Evolutionary conservation across 257 asterid genomes (phyloP).

Genomic region (Mentha longifolia): DNA sequence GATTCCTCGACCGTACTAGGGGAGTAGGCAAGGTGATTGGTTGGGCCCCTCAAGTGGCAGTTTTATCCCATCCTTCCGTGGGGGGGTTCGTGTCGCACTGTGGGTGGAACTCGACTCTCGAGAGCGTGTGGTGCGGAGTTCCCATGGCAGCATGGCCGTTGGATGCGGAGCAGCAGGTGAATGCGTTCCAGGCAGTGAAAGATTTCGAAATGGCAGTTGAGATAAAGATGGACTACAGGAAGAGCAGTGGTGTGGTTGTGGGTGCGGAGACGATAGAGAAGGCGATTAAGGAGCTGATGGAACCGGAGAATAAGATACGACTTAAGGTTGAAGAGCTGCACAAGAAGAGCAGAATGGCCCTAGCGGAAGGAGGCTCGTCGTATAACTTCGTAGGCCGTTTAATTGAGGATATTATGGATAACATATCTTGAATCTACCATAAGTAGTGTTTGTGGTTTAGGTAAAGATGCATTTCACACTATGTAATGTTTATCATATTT

Average conservation of each 20-base stretch:
- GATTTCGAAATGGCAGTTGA: slow-evolving; percentile 43
- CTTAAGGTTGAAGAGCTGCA: slow-evolving; percentile 23
- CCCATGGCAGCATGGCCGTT: slow-evolving; percentile 52
- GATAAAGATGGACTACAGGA: slow-evolving; percentile 41
- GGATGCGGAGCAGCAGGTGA: slow-evolving; percentile 45
- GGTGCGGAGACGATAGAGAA: slow-evolving; percentile 27
- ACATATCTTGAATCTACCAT: neutral
- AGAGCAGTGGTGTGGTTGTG: slow-evolving; percentile 4
- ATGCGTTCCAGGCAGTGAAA: slow-evolving; percentile 45
- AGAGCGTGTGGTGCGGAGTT: slow-evolving; percentile 51
- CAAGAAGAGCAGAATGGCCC: slow-evolving; percentile 25
- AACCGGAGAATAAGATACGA: slow-evolving; percentile 21
- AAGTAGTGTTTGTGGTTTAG: no score
- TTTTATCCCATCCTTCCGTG: slow-evolving; percentile 41
- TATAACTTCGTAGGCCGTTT: slow-evolving; percentile 20
- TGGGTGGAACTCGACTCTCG: slow-evolving; percentile 51
- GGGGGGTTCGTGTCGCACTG: slow-evolving; percentile 59
- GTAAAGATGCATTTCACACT: no score
- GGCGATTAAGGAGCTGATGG: slow-evolving; percentile 37
- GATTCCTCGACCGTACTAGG: slow-evolving; percentile 37
- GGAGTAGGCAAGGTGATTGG: slow-evolving; percentile 46
- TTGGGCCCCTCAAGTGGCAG: slow-evolving; percentile 49
- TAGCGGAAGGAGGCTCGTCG: slow-evolving; percentile 38
- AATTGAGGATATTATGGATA: neutral
- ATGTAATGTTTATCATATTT: no score